Conservation (phyloP, 306 rosid genomes). For the Aeschynomene evenia region DNA sequence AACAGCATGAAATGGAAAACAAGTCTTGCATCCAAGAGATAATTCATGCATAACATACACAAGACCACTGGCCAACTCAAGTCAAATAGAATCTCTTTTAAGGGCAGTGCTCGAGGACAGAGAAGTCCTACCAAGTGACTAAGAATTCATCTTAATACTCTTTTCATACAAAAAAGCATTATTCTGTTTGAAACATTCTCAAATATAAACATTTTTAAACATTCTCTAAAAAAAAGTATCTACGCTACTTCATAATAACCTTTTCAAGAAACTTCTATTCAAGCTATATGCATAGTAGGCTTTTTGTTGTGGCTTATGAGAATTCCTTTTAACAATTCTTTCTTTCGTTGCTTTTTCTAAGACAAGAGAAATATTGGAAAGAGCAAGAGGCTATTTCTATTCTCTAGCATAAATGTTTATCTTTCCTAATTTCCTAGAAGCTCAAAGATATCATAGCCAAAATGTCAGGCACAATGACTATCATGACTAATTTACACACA, state of each 20-base stretch:
- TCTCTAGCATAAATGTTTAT: background rate
- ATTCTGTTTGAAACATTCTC: background rate
- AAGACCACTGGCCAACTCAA: background rate
- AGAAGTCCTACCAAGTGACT: background rate
- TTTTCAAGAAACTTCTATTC: background rate
- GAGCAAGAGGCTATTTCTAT: background rate
- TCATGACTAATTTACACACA: background rate
- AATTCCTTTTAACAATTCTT: background rate
- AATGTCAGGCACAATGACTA: background rate
- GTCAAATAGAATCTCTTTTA: background rate
- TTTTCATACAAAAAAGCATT: background rate
- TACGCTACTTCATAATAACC: background rate
- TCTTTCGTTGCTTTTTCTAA: background rate
- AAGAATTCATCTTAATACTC: background rate
- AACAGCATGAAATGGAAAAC: background rate
- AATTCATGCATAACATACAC: background rate
- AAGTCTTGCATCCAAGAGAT: background rate
- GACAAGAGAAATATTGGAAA: background rate
- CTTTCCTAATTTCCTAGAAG: background rate
- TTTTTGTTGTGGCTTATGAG: background rate
- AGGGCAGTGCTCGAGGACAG: background rate
- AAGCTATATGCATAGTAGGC: background rate
- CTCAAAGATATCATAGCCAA: background rate
- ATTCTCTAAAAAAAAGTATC: background rate
- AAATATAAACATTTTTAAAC: background rate